Evolutionary conservation across 352 stramenopile genomes (phyloP), one percentile per base, ranked within the genome.

Genomic region (Phytophthora boehmeriae): DNA sequence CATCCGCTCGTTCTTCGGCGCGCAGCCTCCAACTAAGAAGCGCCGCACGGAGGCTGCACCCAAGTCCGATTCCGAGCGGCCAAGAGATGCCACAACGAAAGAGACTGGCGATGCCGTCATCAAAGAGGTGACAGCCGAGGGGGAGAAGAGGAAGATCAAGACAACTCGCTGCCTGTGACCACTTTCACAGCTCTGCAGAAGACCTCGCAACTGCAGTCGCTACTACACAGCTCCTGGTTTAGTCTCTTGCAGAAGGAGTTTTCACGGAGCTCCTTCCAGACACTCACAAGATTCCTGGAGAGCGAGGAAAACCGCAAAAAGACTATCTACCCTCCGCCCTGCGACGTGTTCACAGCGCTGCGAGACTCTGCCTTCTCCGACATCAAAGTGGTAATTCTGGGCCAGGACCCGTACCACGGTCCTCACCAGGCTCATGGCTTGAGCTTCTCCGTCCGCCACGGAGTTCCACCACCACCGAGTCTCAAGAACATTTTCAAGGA

Each of bases 401-500:
- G 95, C 3, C 95, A 98, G 70, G 90, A 97, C 48, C 90, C 90
- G 36, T 97, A 97, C 70, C 90, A 97, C 52, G 90, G 89, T 6
- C 83, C 85, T 1, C 74, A 76, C 4, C 90, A 97, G 58, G 90
- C 90, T 13, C 89, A 97, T 28, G 90, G 90, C 0, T 68, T 97
- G 34, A 90, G 82, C 35, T 97, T 97, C 71, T 97, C 90, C 3
- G 97, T 99, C 34, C 75, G 84, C 43, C 78, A 85, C 17, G 96
- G 95, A 10, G 68, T 99, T 0, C 63, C 64, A 27, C 76, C 89
- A 13, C 98, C 98, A 16, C 97, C 97, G 4, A 98, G 91, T 32
- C 80, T 99, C 28, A 86, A 88, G 41, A 99, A 99, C 75, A 99
- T 99, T 54, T 98, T 98, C 77, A 99, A 99, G 66, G 97, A 99